Conservation (phyloP, 345 rosid species). For the Gossypium herbaceum region DNA sequence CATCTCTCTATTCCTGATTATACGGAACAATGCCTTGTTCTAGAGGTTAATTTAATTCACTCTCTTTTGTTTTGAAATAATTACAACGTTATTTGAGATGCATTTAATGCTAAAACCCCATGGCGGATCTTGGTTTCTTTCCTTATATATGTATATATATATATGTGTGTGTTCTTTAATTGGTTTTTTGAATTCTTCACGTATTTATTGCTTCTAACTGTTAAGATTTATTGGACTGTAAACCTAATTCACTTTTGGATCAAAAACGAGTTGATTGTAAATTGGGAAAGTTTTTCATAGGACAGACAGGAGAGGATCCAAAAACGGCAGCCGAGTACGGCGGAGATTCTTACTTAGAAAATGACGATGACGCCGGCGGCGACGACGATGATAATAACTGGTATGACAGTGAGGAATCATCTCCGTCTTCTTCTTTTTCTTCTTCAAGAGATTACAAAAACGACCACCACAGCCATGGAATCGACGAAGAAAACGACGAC, state of each 20-base stretch:
- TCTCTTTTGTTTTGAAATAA: background rate
- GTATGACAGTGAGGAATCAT: constrained; percentile 66
- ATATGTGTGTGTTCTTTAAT: constrained; percentile 10
- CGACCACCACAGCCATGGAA: background rate
- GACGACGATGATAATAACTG: constrained; percentile 28
- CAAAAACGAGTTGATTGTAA: constrained; percentile 4
- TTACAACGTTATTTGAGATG: constrained; percentile 15
- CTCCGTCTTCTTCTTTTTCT: constrained; percentile 56
- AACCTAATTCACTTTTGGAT: constrained; percentile 9
- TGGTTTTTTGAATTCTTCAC: too few species aligned
- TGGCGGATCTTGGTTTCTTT: constrained; percentile 37
- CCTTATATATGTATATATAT: background rate
- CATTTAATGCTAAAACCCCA: constrained; percentile 50
- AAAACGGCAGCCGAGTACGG: constrained; percentile 35
- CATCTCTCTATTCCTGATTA: constrained; percentile 64
- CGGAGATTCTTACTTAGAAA: constrained; percentile 39
- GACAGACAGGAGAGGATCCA: constrained; percentile 38
- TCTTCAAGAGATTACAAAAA: constrained; percentile 27
- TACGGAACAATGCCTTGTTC: constrained; percentile 89
- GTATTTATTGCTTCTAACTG: too few species aligned
- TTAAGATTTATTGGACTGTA: too few species aligned
- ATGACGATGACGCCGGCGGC: background rate
- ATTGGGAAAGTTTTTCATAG: background rate
- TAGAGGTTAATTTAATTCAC: constrained; percentile 40
- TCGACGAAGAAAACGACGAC: constrained; percentile 35